Evolutionary conservation across 495 filamentous ascomycete genomes (phyloP), one percentile per base, ranked within the genome.

Genomic region (Choiromyces venosus): DNA sequence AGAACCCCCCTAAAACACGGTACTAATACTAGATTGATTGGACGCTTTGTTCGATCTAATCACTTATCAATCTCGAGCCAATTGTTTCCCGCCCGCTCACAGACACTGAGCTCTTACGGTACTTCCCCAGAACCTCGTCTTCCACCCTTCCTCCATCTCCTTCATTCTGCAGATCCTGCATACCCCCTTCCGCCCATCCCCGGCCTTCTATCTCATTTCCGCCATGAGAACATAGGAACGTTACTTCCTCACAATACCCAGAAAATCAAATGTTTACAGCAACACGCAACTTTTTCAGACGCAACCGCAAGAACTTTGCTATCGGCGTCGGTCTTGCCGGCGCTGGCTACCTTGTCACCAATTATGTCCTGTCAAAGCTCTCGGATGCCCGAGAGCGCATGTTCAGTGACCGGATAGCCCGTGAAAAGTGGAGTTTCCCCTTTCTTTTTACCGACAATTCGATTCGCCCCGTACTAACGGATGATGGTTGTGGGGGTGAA

Each of bases 341-440:
- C 69, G 93, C 90, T 76, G 93, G 93, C 76, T 99, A 99, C 84
- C 83, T 98, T 72, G 94, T 92, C 37, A 92, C 91, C 33, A 91
- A 96, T 84, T 99, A 97, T 90, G 89, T 97, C 69, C 75, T 96
- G 78, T 88, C 85, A 72, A 98, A 97, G 87, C 88, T 98, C 73
- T 90, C 90, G 40, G 93, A 99, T 82, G 92, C 94, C 71, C 88
- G 93, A 74, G 92, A 97, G 85, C 93, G 94, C 80, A 94, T 96
- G 92, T 95, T 89, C 82, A 92, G 91, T 83, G 96, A 98, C 78
- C 89, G 93, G 71, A 95, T 97, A 81, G 92, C 96, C 65, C 91
- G 91, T 77, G 95, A 98, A 83, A 98, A 98, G 95, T 97, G 84
- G 80, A 89, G 84, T n/a, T 29, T 70, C 64, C 39, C 42, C 40